Percentiles rank a stretch among this genome's conserved stretches.
Conservation (phyloP, 1,284 basidiomycete genomes). For the Trametes hirsuta region DNA sequence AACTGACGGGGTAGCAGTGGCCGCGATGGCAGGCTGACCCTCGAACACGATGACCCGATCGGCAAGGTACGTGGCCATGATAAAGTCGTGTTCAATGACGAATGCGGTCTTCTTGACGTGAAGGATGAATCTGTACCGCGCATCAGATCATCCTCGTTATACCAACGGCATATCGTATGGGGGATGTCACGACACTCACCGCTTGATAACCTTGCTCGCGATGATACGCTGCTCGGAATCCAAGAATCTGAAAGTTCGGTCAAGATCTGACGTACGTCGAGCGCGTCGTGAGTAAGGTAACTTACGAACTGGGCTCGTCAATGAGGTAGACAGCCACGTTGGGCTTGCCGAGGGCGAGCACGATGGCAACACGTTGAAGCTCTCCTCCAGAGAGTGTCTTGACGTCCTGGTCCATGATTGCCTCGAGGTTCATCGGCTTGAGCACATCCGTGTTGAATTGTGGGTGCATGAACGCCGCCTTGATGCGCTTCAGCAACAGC, state of each 20-base stretch:
- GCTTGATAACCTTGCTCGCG: constrained; percentile 95
- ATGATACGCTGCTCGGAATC: constrained; percentile 99
- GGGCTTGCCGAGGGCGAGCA: constrained; percentile 83
- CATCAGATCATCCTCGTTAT: background rate
- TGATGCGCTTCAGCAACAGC: constrained; percentile 92
- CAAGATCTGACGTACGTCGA: background rate
- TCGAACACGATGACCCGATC: constrained; percentile 97
- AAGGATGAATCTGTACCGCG: constrained; percentile 74
- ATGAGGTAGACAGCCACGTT: constrained; percentile 87
- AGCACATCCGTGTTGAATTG: constrained; percentile 97
- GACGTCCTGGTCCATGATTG: constrained; percentile 94
- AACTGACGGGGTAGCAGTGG: constrained; percentile 84
- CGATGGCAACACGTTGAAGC: constrained; percentile 93
- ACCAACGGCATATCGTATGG: background rate
- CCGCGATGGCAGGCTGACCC: constrained; percentile 80
- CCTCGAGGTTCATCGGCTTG: constrained; percentile 94
- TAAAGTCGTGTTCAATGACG: constrained; percentile 98
- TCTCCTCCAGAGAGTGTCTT: constrained; percentile 97
- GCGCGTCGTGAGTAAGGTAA: constrained; percentile 12
- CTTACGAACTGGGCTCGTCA: constrained; percentile 78
- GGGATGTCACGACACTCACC: constrained; percentile 44
- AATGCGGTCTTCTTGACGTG: constrained; percentile 96
- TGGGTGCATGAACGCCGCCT: constrained; percentile 92
- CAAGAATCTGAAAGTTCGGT: constrained; percentile 66
- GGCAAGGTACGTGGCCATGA: constrained; percentile 96